A percentile compares a stretch with the other conserved stretches of the same genome.
These are phyloP conservation scores for Cajanus cajan DNA, from an alignment of 306 rosid genomes.

Conservation along the genomic window DNA sequence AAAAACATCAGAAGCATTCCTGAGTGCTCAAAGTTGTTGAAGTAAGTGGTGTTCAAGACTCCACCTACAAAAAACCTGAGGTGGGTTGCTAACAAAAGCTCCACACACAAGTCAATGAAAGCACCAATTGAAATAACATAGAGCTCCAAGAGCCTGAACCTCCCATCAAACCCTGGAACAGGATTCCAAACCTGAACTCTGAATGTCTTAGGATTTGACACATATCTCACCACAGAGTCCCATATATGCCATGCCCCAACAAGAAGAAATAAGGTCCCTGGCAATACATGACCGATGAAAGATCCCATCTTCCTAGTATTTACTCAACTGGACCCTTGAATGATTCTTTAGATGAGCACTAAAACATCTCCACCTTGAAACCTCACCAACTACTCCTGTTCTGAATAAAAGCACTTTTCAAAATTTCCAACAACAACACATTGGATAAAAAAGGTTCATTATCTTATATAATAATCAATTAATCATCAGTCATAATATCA, in stretches of 20 bases:
- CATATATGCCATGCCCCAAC: conserved; percentile 88
- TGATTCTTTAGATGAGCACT: background rate
- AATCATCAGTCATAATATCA: background rate
- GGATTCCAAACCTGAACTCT: conserved; percentile 71
- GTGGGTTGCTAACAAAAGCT: conserved; percentile 75
- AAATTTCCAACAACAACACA: background rate
- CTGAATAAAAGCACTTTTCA: background rate
- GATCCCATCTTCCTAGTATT: conserved; percentile 64
- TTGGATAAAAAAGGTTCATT: background rate
- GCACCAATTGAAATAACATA: conserved; percentile 67
- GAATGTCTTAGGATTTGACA: conserved; percentile 52
- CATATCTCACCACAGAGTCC: conserved; percentile 59
- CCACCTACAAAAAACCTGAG: conserved; percentile 63
- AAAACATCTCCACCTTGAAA: background rate
- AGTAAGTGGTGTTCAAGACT: conserved; percentile 63
- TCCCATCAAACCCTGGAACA: conserved; percentile 70
- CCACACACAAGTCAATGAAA: conserved; percentile 79
- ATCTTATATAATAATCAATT: background rate
- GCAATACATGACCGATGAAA: conserved; percentile 75
- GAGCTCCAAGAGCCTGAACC: conserved; percentile 67
- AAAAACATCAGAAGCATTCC: conserved; percentile 92
- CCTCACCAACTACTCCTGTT: conserved; percentile 14
- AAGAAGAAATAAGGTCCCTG: conserved; percentile 76
- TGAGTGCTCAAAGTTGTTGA: conserved; percentile 85
- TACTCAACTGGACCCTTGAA: background rate